Evolutionary conservation across 257 asterid genomes (phyloP).

Genomic region (Nyctanthes arbortristis): DNA sequence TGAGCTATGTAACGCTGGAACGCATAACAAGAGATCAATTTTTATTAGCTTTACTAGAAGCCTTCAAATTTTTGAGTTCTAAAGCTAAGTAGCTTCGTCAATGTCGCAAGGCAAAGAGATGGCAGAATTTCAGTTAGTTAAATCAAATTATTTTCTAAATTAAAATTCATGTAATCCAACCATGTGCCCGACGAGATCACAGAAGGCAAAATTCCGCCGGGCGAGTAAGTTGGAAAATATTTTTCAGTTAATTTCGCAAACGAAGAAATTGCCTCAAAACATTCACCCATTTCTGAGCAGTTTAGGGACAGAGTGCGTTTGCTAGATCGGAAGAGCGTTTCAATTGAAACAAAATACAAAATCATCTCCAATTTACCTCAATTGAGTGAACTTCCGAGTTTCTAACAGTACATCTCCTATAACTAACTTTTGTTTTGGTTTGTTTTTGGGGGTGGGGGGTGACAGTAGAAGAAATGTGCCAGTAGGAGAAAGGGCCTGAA

Average conservation of each 20-base stretch:
- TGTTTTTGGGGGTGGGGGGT: neutral
- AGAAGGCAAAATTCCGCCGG: slow-evolving; percentile 16
- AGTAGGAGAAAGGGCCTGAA: slow-evolving; percentile 49
- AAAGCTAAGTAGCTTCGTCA: too few species aligned
- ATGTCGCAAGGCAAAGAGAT: too few species aligned
- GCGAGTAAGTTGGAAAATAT: slow-evolving; percentile 38
- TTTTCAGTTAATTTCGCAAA: slow-evolving; percentile 38
- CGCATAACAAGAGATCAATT: too few species aligned
- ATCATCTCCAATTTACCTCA: neutral
- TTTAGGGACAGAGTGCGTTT: slow-evolving; percentile 68
- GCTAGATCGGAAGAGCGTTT: slow-evolving; percentile 24
- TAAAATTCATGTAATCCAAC: slow-evolving; percentile 38
- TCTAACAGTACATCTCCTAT: neutral
- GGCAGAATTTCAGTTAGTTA: too few species aligned
- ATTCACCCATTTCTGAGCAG: slow-evolving; percentile 15
- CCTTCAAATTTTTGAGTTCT: too few species aligned
- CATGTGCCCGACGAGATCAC: slow-evolving; percentile 43
- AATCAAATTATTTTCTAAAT: neutral
- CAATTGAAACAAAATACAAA: neutral
- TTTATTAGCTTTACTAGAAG: too few species aligned
- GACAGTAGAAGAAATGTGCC: slow-evolving; percentile 17
- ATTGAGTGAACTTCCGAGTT: too few species aligned
- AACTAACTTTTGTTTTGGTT: too few species aligned
- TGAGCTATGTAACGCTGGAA: too few species aligned
- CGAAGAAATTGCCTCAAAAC: slow-evolving; percentile 69